A percentile compares a stretch with the other conserved stretches of the same genome.
phyloP scores from a whole-genome alignment of 371 early-diverging fungal genomes.

The Mortierella sp. region DNA sequence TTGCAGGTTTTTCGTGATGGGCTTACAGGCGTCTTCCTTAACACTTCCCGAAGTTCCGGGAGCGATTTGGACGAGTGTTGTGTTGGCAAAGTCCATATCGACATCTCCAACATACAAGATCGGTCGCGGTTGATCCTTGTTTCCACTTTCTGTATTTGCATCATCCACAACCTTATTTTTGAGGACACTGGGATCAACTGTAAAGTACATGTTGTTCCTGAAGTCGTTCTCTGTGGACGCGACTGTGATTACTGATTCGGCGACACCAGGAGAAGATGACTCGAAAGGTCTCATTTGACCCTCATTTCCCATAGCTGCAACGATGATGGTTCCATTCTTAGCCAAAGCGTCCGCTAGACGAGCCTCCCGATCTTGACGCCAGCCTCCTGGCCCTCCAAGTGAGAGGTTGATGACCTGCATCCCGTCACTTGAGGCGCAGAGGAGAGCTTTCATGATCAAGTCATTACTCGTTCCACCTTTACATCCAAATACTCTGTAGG shows the following conservation, averaged over 20 bases:
- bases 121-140: constrained; percentile 8
- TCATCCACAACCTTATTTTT: neutral
- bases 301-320: constrained; percentile 81
- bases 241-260: constrained; percentile 71
- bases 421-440: constrained; percentile 67
- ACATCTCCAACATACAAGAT: constrained; percentile 45
- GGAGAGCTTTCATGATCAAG: constrained; percentile 72
- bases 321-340: constrained; percentile 62
- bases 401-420: constrained; percentile 79
- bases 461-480: constrained; percentile 69
- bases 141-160: constrained; percentile 1
- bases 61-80: constrained; percentile 36
- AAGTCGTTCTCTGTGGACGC: constrained; percentile 77
- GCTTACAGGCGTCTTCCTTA: constrained; percentile 65
- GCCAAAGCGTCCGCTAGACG: constrained; percentile 60
- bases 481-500: constrained; percentile 78
- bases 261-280: constrained; percentile 74
- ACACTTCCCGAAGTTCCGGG: constrained; percentile 37
- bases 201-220: constrained; percentile 46
- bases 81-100: constrained; percentile 37
- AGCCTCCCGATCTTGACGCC: constrained; percentile 63
- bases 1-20: constrained; percentile 55
- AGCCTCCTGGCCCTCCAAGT: constrained; percentile 72
- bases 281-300: constrained; percentile 76
- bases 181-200: constrained; percentile 6